Evolutionary conservation across 2,329 filamentous ascomycete species (phyloP), one percentile per base, ranked within the genome.

Genomic region (Penicillium crustosum): DNA sequence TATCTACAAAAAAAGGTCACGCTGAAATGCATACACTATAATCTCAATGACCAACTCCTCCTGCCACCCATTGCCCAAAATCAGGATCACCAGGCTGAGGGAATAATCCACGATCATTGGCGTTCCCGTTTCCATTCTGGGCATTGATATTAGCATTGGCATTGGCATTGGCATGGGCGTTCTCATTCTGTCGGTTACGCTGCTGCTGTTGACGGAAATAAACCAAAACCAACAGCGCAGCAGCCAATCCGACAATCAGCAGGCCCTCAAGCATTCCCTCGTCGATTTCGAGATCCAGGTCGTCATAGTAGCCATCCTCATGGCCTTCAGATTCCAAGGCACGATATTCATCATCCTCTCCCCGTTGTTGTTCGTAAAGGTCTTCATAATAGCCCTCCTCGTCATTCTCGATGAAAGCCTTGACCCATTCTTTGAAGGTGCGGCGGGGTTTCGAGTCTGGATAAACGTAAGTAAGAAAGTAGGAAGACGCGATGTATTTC

Each of bases 191-290:
- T 49, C 73, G 68, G 45, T 75, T 76, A 21, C 73, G 73, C 44
- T 79, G 79, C 63, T 81, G 79, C 57, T 79, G 78, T 62, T 80
- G 79, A 61, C 77, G 75, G 51, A 94, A 93, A 75, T 92, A 96
- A 17, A 97, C 82, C 33, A 97, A 79, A 52, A 90, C 84, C 0
- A 89, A 86, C 53, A 97, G 80, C 0, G 86, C 86, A 15, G 87
- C 86, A 0, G 90, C 88, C 15, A 97, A 78, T 1, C 85, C 88
- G 15, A 97, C 80, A 61, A 99, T 95, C 44, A 96, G 79, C 25
- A 97, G 76, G 43, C 89, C 93, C 75, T 97, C 94, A 12, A 97
- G 65, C 17, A 96, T 78, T 13, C 91, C 90, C 47, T 92, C 91
- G 50, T 93, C 89, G 31, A 89, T 81, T 2, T 85, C 81, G 6